Conservation (phyloP, 116 monocot genomes). For the Dioscorea cayenensis region DNA sequence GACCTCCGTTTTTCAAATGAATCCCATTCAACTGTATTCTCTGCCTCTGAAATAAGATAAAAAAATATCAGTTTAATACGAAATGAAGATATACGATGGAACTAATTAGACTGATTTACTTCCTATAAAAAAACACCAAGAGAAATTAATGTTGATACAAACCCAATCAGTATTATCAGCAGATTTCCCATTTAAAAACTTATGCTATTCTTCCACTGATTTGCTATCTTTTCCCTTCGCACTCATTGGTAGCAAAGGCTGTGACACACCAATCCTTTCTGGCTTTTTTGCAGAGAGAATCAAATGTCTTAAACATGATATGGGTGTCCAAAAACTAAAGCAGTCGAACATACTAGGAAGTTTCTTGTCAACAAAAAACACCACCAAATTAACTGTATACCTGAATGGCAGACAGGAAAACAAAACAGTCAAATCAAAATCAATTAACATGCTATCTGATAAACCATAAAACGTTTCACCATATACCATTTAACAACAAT, state of each 20-base stretch:
- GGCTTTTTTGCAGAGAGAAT: slow-evolving; percentile 60
- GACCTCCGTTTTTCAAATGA: slow-evolving; percentile 27
- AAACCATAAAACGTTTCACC: not conserved
- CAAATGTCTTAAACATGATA: not conserved
- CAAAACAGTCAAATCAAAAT: not conserved
- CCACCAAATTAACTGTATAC: slow-evolving; percentile 88
- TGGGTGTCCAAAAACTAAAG: not conserved
- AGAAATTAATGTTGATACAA: not conserved
- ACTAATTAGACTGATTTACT: not conserved
- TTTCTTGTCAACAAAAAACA: slow-evolving; percentile 76
- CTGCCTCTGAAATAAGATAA: slow-evolving; percentile 20
- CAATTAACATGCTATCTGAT: not conserved
- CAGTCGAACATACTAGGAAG: slow-evolving; percentile 35
- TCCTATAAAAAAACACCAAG: not conserved
- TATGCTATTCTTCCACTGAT: slow-evolving; percentile 53
- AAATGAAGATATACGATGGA: not conserved
- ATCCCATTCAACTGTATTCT: slow-evolving; percentile 41
- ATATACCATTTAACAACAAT: slow-evolving; percentile 81
- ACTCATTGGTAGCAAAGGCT: slow-evolving; percentile 40
- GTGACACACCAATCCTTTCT: slow-evolving; percentile 36
- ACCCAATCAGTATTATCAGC: slow-evolving; percentile 54
- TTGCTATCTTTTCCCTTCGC: slow-evolving; percentile 60
- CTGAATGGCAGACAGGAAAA: slow-evolving; percentile 15
- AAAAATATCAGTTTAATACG: not conserved
- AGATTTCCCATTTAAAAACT: slow-evolving; percentile 48